Base-by-base conservation (phyloP, 208 protist species). In the Wallacemonas sp. region DNA sequence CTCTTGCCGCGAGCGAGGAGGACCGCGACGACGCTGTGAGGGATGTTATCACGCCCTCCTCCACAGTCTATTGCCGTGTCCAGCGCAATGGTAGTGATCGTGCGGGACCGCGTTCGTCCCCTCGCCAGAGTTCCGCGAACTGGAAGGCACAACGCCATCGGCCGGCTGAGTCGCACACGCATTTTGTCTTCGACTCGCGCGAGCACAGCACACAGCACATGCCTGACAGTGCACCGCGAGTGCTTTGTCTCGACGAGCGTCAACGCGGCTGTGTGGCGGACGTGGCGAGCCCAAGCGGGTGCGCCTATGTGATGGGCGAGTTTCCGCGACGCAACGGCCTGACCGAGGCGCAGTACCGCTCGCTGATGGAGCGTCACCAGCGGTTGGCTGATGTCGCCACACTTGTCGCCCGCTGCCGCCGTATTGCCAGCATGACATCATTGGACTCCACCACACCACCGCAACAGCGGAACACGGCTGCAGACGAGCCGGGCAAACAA, bases 291-390 rank as follows among this genome's bases (percentile, higher is more conserved):
- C 51, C 51, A 14, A 2, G 14, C 6, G 28, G 3, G 12, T 58
- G 51, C 19, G 51, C 14, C n/a, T 58, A 58, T 19, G 17, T 33
- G n/a, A 17, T 58, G n/a, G 51, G 51, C n/a, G 51, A 58, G 51
- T 58, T 30, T 19, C 51, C 51, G 5, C 26, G 51, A 15, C 51
- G 51, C 17, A 6, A 42, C 9, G 51, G 51, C 4, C 51, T 58
- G 28, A 42, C 30, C 28, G 51, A 58, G 8, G 1, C 51, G 15
- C 51, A 58, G 51, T 58, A 58, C 51, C 51, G 51, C n/a, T 8
- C 4, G 2, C 30, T 58, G 15, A 15, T 58, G n/a, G 51, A 58
- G 17, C 51, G 51, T 19, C 28, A 58, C 26, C 51, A 58, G 34
- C 26, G 51, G 17, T 24, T 58, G 3, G 51, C 31, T 3, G 51